phyloP scores from a whole-genome alignment of 495 filamentous ascomycete genomes.

The Penicillium waksmanii region DNA sequence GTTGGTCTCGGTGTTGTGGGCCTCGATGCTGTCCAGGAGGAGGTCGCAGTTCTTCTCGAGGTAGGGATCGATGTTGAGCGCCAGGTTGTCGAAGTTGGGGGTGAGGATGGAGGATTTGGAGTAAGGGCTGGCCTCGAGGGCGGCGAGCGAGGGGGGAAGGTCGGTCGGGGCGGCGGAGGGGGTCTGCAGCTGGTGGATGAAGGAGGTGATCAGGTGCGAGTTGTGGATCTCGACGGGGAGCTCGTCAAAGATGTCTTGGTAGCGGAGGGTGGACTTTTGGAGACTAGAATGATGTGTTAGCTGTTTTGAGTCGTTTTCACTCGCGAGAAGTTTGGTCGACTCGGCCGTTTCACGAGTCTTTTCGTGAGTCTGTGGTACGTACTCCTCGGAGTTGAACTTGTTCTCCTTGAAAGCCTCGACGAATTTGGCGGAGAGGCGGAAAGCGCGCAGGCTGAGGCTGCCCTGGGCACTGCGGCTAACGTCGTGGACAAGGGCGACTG shows the following conservation, averaged over 20 bases:
- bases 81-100: conserved; percentile 86
- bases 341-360: too few relatives aligned
- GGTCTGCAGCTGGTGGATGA: conserved; percentile 83
- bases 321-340: not conserved
- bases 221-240: conserved; percentile 93
- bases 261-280: conserved; percentile 87
- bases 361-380: conserved; percentile 30
- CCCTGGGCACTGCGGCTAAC: conserved; percentile 92
- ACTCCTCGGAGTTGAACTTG: conserved; percentile 97
- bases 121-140: conserved; percentile 60
- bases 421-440: conserved; percentile 84
- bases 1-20: conserved; percentile 97
- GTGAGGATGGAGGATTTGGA: conserved; percentile 62
- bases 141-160: conserved; percentile 75
- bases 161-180: conserved; percentile 62
- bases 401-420: conserved; percentile 92
- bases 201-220: conserved; percentile 93
- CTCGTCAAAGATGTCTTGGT: conserved; percentile 92
- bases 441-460: conserved; percentile 85
- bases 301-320: not conserved
- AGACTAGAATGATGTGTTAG: conserved; percentile 55
- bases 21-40: conserved; percentile 93
- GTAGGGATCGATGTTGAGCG: conserved; percentile 94
- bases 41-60: conserved; percentile 98
- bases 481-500: conserved; percentile 93